phyloP scores from a whole-genome alignment of 2,329 filamentous ascomycete species.

The Geoglossum cookeanum region DNA sequence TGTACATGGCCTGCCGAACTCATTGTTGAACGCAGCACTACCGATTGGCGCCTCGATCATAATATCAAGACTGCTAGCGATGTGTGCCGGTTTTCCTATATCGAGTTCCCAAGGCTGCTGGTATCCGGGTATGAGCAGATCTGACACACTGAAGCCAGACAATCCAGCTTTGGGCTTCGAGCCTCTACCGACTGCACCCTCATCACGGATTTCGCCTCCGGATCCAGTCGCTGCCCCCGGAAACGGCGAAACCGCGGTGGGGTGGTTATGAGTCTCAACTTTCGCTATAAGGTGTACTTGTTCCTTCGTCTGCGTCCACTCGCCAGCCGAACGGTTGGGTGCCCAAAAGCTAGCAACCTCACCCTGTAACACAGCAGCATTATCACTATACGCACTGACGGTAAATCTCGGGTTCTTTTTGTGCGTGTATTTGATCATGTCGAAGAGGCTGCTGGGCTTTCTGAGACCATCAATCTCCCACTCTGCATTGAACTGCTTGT shows the following conservation, averaged over 20 bases:
- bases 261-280: slow-evolving; percentile 96
- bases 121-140: slow-evolving; percentile 72
- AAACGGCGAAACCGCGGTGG: slow-evolving; percentile 85
- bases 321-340: slow-evolving; percentile 66
- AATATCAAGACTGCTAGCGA: slow-evolving; percentile 85
- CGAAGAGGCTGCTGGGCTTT: slow-evolving; percentile 69
- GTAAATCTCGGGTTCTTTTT: slow-evolving; percentile 56
- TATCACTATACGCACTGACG: slow-evolving; percentile 94
- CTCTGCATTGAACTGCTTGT: slow-evolving; percentile 89
- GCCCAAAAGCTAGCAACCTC: slow-evolving; percentile 62
- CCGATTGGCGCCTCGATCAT: slow-evolving; percentile 96
- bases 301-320: slow-evolving; percentile 78
- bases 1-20: slow-evolving; percentile 81
- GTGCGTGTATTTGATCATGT: slow-evolving; percentile 94
- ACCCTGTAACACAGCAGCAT: slow-evolving; percentile 78
- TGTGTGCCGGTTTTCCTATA: slow-evolving; percentile 75
- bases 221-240: slow-evolving; percentile 88
- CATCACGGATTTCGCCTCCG: slow-evolving; percentile 87
- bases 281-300: slow-evolving; percentile 75
- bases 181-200: slow-evolving; percentile 82
- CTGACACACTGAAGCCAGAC: slow-evolving; percentile 85
- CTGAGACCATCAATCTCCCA: slow-evolving; percentile 83
- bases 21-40: slow-evolving; percentile 91
- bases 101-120: slow-evolving; percentile 79
- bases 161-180: slow-evolving; percentile 87